Conservation (phyloP, 495 filamentous ascomycete genomes). For the Sphaerosporella brunnea region DNA sequence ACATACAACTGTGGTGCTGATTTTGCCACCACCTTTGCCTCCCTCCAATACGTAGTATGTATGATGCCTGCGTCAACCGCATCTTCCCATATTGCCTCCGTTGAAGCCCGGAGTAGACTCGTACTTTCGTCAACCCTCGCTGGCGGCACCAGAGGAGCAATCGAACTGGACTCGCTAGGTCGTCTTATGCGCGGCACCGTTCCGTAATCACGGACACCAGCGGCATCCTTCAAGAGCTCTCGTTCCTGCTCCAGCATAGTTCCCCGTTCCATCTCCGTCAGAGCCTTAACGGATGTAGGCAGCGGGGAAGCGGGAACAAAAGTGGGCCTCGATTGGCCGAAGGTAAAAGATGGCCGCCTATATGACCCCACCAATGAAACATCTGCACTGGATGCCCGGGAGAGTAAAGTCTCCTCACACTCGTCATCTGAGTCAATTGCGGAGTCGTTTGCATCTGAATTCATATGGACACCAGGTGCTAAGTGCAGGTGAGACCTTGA, state of each 20-base stretch:
- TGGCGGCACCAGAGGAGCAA: background rate
- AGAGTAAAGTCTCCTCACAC: too few species aligned
- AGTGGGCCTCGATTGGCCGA: slow-evolving; percentile 13
- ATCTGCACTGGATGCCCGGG: background rate
- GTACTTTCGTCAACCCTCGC: slow-evolving; percentile 30
- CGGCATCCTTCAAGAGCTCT: background rate
- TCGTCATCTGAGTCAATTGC: too few species aligned
- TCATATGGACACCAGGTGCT: too few species aligned
- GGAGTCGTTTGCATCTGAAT: background rate
- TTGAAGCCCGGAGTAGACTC: slow-evolving; percentile 34
- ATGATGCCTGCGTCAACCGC: slow-evolving; percentile 55
- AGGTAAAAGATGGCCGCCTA: slow-evolving; percentile 18
- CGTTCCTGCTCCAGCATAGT: background rate
- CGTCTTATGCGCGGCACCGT: background rate
- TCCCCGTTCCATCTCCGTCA: background rate
- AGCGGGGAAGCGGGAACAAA: slow-evolving; percentile 1
- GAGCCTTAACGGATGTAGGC: background rate
- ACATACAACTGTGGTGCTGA: slow-evolving; percentile 44
- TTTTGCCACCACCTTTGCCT: slow-evolving; percentile 46
- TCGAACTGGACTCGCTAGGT: background rate
- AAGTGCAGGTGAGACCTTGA: too few species aligned
- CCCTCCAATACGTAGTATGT: slow-evolving; percentile 68
- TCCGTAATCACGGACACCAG: background rate
- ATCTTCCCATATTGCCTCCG: slow-evolving; percentile 52
- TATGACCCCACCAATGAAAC: slow-evolving; percentile 15